phyloP scores from a whole-genome alignment of 2,329 filamentous ascomycete genomes.

The Penicillium sp. region DNA sequence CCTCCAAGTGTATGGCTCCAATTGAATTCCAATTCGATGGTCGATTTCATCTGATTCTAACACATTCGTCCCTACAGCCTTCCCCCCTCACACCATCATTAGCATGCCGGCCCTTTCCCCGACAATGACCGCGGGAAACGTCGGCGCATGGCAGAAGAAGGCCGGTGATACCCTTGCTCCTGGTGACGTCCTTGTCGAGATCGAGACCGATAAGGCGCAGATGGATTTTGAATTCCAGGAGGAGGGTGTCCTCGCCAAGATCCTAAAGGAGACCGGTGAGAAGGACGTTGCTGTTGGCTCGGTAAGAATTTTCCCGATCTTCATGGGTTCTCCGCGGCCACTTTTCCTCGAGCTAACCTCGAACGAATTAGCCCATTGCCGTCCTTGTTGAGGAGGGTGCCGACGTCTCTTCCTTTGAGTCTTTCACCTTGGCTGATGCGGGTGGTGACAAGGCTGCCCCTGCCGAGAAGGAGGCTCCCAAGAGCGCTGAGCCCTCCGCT shows the following conservation, averaged over 20 bases:
- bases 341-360: slow-evolving; percentile 5
- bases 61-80: slow-evolving; percentile 59
- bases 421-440: slow-evolving; percentile 84
- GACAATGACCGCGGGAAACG: slow-evolving; percentile 95
- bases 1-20: slow-evolving; percentile 60
- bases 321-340: slow-evolving; percentile 8
- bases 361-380: slow-evolving; percentile 73
- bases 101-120: slow-evolving; percentile 98
- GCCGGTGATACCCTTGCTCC: slow-evolving; percentile 80
- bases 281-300: slow-evolving; percentile 94
- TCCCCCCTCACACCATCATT: slow-evolving; percentile 90
- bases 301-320: slow-evolving; percentile 59
- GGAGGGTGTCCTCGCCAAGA: slow-evolving; percentile 91
- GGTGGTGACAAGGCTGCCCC: slow-evolving; percentile 74
- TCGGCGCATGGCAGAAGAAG: slow-evolving; percentile 98
- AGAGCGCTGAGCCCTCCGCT: slow-evolving; percentile 43
- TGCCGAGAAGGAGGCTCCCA: slow-evolving; percentile 57
- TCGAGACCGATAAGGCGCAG: slow-evolving; percentile 99
- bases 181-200: slow-evolving; percentile 94
- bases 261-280: slow-evolving; percentile 85
- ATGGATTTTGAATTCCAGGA: slow-evolving; percentile 99
- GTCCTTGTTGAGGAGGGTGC: slow-evolving; percentile 88
- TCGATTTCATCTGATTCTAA: slow-evolving; percentile 9
- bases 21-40: slow-evolving; percentile 10
- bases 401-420: slow-evolving; percentile 84